Conservation (phyloP, 306 rosid genomes). For the Sechiopsis laciniata region DNA sequence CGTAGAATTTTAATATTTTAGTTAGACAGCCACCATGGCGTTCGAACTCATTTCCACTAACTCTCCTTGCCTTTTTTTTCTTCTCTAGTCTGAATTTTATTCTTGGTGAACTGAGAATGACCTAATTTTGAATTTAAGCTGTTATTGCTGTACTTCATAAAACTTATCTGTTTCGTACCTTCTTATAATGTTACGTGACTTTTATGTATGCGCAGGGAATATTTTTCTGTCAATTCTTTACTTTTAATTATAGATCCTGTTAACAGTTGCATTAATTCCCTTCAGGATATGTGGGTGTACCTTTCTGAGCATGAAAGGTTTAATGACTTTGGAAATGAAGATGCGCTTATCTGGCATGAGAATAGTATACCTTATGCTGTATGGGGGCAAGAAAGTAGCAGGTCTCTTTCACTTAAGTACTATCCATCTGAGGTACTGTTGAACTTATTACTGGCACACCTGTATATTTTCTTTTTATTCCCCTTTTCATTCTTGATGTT, state of each 20-base stretch:
- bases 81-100: neutral
- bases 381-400: constrained; percentile 65
- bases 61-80: neutral
- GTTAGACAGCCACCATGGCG: neutral
- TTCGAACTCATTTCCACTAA: neutral
- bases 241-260: constrained; percentile 11
- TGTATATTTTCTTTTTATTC: neutral
- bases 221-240: constrained; percentile 6
- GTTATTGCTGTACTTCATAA: neutral
- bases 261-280: constrained; percentile 17
- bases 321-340: constrained; percentile 65
- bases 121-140: neutral
- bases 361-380: constrained; percentile 70
- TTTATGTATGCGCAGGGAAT: neutral
- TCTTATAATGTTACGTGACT: neutral
- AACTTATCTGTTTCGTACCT: neutral
- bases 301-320: constrained; percentile 68
- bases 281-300: constrained; percentile 95
- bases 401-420: constrained; percentile 55
- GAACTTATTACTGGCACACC: neutral
- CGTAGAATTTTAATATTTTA: neutral
- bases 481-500: neutral
- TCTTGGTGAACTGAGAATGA: neutral
- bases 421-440: constrained; percentile 64
- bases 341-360: constrained; percentile 86